Percentiles rank a stretch among this genome's conserved stretches.
phyloP scores from a whole-genome alignment of 2,329 filamentous ascomycete genomes.

The Triangularia verruculosa region DNA sequence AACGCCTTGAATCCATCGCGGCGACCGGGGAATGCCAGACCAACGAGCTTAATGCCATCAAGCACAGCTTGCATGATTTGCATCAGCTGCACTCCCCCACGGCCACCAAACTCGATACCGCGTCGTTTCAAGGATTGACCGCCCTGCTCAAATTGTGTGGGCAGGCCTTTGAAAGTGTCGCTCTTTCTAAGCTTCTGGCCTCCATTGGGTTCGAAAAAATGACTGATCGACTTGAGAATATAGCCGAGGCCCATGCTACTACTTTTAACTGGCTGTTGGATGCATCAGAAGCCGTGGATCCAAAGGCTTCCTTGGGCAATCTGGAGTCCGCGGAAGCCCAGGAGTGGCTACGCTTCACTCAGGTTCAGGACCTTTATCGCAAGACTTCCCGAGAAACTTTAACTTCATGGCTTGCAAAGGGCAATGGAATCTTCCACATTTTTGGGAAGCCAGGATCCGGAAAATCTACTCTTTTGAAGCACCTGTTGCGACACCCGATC shows the following conservation, averaged over 20 bases:
- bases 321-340: not conserved
- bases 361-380: not conserved
- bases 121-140: not conserved
- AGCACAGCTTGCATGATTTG: not conserved
- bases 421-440: not conserved
- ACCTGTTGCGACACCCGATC: not conserved
- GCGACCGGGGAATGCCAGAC: not conserved
- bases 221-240: not conserved
- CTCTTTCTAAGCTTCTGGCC: not conserved
- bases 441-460: not conserved
- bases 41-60: not conserved
- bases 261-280: not conserved
- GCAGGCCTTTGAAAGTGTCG: not conserved
- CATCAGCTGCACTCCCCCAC: not conserved
- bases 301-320: not conserved
- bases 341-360: not conserved
- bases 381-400: not conserved
- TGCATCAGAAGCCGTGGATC: not conserved
- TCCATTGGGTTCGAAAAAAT: not conserved
- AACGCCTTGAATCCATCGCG: not conserved
- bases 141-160: not conserved
- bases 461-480: not conserved
- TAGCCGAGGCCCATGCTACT: not conserved
- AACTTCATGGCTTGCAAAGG: not conserved
- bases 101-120: not conserved